Evolutionary conservation across 2,329 filamentous ascomycete genomes (phyloP), one percentile per base, ranked within the genome.

Genomic region (Ciborinia camelliae): DNA sequence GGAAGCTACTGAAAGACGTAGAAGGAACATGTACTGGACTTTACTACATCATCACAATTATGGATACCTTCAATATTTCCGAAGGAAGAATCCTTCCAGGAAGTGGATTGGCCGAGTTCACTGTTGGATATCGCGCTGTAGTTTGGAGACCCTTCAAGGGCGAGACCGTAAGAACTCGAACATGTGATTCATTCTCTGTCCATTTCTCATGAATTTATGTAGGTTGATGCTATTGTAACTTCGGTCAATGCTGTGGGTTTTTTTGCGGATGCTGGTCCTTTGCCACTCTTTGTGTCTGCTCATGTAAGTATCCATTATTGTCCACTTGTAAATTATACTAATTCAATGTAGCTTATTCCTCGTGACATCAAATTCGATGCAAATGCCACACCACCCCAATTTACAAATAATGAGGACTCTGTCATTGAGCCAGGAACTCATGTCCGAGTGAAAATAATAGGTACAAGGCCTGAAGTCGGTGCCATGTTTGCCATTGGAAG

Each of bases 131-230:
- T 77, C 91, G 93, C 67, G 95, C 95, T 62, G 94, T 99, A 66
- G 92, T 99, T 65, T 99, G 94, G 94, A 87, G 94, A 74, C 95
- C 95, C 14, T 99, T 98, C 82, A 94, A 95, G 79, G 94, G 95
- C 74, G 95, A 99, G 83, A 96, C 95, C 77, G 95, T 96, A 86
- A 79, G 89, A 61, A 51, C 47, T 47, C 32, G 51, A 39, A 28
- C 10, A 61, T 52, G 28, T 54, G 10, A 28, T 28, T 14, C 2
- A 64, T 60, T 37, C 55, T 50, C 50, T 41, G 39, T 53, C 12
- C 57, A 52, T 55, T 60, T 66, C 72, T 74, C 51, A 73, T 66
- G 37, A 55, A 47, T 65, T 47, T 53, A 75, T 73, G 66, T 78
- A 96, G 92, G 89, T 98, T 73, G 95, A 99, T 82, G 94, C 92